phyloP scores from a whole-genome alignment of 1,139 yeast genomes.

The Yamadazyma aaseri region DNA sequence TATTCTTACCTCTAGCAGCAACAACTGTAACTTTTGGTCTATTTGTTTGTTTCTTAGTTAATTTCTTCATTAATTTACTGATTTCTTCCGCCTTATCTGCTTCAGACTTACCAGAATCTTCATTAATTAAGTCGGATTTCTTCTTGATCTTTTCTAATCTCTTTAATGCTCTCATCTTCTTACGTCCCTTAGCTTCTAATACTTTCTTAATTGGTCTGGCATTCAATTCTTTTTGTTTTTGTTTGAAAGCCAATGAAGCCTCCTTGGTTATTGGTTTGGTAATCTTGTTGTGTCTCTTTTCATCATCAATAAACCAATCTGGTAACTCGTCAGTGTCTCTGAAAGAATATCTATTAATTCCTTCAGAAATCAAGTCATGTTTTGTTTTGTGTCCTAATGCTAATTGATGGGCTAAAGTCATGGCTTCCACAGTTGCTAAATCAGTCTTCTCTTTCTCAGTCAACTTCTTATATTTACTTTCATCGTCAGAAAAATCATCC shows the following conservation, averaged over 20 bases:
- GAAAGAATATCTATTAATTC: constrained; percentile 88
- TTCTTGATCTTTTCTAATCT: constrained; percentile 88
- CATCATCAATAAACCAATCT: constrained; percentile 95
- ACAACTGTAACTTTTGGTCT: constrained; percentile 87
- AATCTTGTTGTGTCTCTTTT: constrained; percentile 78
- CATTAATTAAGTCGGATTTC: constrained; percentile 91
- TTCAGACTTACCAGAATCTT: constrained; percentile 83
- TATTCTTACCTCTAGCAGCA: constrained; percentile 84
- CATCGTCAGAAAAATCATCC: constrained; percentile 46
- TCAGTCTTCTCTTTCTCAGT: constrained; percentile 66
- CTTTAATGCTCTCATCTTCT: constrained; percentile 89
- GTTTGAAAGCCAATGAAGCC: constrained; percentile 89
- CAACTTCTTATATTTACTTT: constrained; percentile 28
- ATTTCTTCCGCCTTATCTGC: constrained; percentile 94
- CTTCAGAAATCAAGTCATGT: constrained; percentile 84
- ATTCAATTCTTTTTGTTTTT: constrained; percentile 83
- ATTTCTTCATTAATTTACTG: constrained; percentile 76
- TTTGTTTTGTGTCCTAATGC: constrained; percentile 86
- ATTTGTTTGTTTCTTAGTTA: constrained; percentile 70
- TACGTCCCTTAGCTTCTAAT: constrained; percentile 94
- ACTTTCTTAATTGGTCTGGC: constrained; percentile 99
- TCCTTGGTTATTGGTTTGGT: constrained; percentile 93
- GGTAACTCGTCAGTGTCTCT: constrained; percentile 90
- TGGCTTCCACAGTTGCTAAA: constrained; percentile 90
- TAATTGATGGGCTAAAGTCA: constrained; percentile 96